Conservation (phyloP, 2,329 filamentous ascomycete genomes). For the Akanthomyces dipterigenus region DNA sequence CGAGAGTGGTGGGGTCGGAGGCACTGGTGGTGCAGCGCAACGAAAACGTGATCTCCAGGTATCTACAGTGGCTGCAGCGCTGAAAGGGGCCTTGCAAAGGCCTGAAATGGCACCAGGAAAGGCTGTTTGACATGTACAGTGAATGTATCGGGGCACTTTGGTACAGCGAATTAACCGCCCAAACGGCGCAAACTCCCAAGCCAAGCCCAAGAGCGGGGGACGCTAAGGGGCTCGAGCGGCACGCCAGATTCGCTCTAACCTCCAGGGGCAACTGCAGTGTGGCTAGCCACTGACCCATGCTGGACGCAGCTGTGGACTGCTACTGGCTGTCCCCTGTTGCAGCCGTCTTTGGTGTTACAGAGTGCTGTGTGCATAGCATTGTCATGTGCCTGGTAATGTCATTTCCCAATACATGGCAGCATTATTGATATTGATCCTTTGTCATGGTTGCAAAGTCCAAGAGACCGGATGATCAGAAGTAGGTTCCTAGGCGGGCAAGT, state of each 20-base stretch:
- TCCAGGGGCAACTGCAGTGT: slow-evolving; percentile 1
- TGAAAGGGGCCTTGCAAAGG: not conserved
- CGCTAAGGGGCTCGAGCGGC: slow-evolving; percentile 8
- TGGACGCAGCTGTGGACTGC: not conserved
- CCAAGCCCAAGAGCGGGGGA: slow-evolving; percentile 10
- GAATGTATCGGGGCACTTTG: not conserved
- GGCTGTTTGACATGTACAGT: too few species aligned
- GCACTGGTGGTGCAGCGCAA: not conserved
- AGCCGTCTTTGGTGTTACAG: not conserved
- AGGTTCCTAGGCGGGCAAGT: too few species aligned
- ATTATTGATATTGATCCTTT: not conserved
- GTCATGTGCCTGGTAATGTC: slow-evolving; percentile 1
- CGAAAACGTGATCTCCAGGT: slow-evolving; percentile 4
- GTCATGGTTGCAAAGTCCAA: not conserved
- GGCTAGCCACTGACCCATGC: not conserved
- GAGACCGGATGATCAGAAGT: not conserved
- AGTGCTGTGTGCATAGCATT: slow-evolving; percentile 1
- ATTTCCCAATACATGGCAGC: not conserved
- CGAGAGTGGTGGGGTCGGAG: not conserved
- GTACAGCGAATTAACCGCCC: not conserved
- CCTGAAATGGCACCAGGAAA: not conserved
- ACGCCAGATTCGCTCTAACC: not conserved
- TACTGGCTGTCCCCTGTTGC: not conserved
- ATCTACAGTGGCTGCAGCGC: not conserved
- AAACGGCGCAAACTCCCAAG: not conserved